phyloP scores from a whole-genome alignment of 2,329 filamentous ascomycete species.

The Samsoniella hepiali region DNA sequence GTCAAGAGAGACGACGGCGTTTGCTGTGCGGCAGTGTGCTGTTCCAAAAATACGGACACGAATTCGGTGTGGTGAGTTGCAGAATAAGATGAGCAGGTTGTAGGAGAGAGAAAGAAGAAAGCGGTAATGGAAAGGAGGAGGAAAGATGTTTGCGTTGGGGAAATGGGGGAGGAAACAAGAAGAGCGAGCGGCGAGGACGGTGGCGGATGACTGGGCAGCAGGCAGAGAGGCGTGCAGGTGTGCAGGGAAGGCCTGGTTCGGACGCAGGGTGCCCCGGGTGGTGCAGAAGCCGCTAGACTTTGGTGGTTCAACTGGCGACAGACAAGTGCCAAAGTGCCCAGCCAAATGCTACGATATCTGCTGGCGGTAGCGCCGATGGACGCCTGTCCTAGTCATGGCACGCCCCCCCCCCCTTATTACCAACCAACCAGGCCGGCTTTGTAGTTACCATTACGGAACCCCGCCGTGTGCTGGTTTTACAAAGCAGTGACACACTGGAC shows the following conservation, averaged over 20 bases:
- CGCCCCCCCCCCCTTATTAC: neutral
- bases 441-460: too few relatives aligned
- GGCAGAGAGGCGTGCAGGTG: too few relatives aligned
- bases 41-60: neutral
- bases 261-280: too few relatives aligned
- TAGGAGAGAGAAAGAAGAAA: neutral
- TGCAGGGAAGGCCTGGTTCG: too few relatives aligned
- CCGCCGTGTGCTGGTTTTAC: too few relatives aligned
- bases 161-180: conserved; percentile 8
- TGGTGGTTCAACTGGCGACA: too few relatives aligned
- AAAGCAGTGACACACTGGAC: neutral
- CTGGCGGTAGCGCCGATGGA: neutral
- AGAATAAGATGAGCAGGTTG: neutral
- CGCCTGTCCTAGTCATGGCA: neutral
- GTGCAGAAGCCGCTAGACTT: too few relatives aligned
- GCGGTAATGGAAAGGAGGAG: conserved; percentile 12
- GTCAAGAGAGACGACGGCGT: neutral
- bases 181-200: neutral
- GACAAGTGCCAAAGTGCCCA: too few relatives aligned
- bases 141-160: neutral
- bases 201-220: conserved; percentile 9
- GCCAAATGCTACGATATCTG: too few relatives aligned
- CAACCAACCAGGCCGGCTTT: too few relatives aligned
- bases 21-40: neutral
- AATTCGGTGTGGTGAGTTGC: neutral